A percentile compares a stretch with the other conserved stretches of the same genome.
Conservation (phyloP, 768 basidiomycete species). For the Pleurotus cornucopiae region DNA sequence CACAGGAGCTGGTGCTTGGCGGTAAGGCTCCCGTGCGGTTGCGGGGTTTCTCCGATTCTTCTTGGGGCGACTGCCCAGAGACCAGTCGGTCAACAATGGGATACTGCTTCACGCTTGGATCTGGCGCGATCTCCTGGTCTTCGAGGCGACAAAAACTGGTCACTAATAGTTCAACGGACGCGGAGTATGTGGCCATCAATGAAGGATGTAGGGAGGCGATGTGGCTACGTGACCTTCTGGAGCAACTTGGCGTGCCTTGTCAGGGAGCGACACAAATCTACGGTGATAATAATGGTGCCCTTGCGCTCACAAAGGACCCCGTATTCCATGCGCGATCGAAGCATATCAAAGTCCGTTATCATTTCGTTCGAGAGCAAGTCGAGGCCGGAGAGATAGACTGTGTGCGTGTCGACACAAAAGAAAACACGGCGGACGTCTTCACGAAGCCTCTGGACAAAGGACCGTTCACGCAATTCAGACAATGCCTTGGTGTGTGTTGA, state of each 20-base stretch:
- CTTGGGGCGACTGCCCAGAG: constrained; percentile 12
- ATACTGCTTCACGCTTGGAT: constrained; percentile 25
- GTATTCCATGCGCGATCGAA: constrained; percentile 30
- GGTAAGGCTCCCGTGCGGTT: background rate
- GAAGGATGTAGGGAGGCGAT: constrained; percentile 22
- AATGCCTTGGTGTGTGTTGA: background rate
- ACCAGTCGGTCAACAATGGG: constrained; percentile 20
- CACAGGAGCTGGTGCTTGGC: constrained; percentile 7
- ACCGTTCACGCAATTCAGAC: background rate
- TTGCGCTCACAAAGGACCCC: constrained; percentile 28
- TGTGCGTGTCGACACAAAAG: constrained; percentile 23
- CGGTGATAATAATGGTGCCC: constrained; percentile 34
- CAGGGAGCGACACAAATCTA: constrained; percentile 10
- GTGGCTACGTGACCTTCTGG: constrained; percentile 18
- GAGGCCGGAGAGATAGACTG: constrained; percentile 19
- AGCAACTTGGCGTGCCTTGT: constrained; percentile 15
- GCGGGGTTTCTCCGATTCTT: constrained; percentile 13
- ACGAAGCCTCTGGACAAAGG: constrained; percentile 29
- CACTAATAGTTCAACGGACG: constrained; percentile 28
- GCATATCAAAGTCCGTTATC: constrained; percentile 38
- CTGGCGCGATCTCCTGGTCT: constrained; percentile 30
- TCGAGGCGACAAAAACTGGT: constrained; percentile 26
- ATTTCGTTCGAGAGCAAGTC: constrained; percentile 33
- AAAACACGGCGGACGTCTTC: constrained; percentile 35
- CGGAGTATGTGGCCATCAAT: constrained; percentile 39